Evolutionary conservation across 129 eudicot species (phyloP), one percentile per base, ranked within the genome.

Genomic region (Tagetes patula): DNA sequence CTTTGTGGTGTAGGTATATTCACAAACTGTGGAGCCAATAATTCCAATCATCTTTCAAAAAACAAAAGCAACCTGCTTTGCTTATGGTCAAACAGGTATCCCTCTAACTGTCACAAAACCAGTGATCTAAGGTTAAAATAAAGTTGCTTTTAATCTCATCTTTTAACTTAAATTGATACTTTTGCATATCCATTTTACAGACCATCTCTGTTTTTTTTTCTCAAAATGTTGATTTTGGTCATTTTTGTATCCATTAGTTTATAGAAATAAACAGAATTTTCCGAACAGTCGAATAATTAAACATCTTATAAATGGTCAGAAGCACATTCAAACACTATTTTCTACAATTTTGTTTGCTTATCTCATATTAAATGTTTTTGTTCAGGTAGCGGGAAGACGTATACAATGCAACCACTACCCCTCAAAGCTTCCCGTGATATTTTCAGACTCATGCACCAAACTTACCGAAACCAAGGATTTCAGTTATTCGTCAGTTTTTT

Each of bases 51-150:
- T 89, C 43, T 89, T 89, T 52, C 91, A 89, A 47, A 76, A 82
- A 56, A 89, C 96, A 62, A 89, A 89, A 86, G 96, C 96, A 71
- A 89, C 96, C n/a, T 89, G 91, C 80, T 89, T 89, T 82, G 96
- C 96, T 11, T 89, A 89, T 78, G 96, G 96, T 14, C 91, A 89
- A 77, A 89, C 96, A 86, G 91, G 96, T 65, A 82, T 6, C 30
- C 49, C 42, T n/a, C 59, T 53, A 53, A 32, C 59, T 53, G 2
- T 53, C 14, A 53, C 59, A 53, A 20, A 52, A 14, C 31, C 20
- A 20, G 20, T 53, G 4, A 14, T 53, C 59, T 14, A 14, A 53
- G 32, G 9, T 8, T 53, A 53, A 20, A 52, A 0, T 14, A n/a
- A 53, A 53, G 4, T 53, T 1, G 20, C 59, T 5, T 53, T 53